phyloP scores from a whole-genome alignment of 2,329 filamentous ascomycete genomes.

The Purpureocillium takamizusanense region DNA sequence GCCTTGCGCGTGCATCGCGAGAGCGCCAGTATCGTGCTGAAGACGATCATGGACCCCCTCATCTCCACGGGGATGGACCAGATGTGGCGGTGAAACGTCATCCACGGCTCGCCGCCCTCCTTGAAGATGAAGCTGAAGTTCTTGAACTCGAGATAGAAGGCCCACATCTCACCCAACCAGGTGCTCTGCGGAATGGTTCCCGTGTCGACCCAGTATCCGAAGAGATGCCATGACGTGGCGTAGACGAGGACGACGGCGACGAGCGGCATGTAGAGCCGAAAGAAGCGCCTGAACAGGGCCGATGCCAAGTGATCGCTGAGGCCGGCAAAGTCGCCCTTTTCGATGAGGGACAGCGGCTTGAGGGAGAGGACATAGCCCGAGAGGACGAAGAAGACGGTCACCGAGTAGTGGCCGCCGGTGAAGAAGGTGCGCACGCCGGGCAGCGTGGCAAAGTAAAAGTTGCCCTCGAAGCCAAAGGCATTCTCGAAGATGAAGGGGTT shows the following conservation, averaged over 20 bases:
- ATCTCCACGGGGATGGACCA: slow-evolving; percentile 59
- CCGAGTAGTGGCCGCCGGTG: slow-evolving; percentile 51
- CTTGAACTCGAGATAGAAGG: slow-evolving; percentile 47
- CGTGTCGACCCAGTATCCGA: slow-evolving; percentile 32
- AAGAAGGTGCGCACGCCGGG: slow-evolving; percentile 52
- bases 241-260: slow-evolving; percentile 45
- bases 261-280: slow-evolving; percentile 41
- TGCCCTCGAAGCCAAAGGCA: slow-evolving; percentile 39
- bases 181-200: slow-evolving; percentile 27
- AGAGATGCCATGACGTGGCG: slow-evolving; percentile 39
- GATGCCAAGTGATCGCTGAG: slow-evolving; percentile 36
- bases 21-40: slow-evolving; percentile 47
- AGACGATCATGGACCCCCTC: slow-evolving; percentile 55
- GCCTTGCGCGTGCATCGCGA: slow-evolving; percentile 44
- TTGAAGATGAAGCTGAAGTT: slow-evolving; percentile 62
- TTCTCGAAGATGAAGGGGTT: slow-evolving; percentile 38
- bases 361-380: slow-evolving; percentile 47
- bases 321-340: slow-evolving; percentile 29
- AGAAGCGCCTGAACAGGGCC: slow-evolving; percentile 38
- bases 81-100: slow-evolving; percentile 43
- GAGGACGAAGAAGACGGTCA: slow-evolving; percentile 47
- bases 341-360: slow-evolving; percentile 38
- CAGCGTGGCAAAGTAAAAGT: slow-evolving; percentile 40
- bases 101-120: slow-evolving; percentile 44
- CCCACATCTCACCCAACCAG: slow-evolving; percentile 39